Base-by-base conservation (phyloP, 306 rosid species). In the Comarum palustre region DNA sequence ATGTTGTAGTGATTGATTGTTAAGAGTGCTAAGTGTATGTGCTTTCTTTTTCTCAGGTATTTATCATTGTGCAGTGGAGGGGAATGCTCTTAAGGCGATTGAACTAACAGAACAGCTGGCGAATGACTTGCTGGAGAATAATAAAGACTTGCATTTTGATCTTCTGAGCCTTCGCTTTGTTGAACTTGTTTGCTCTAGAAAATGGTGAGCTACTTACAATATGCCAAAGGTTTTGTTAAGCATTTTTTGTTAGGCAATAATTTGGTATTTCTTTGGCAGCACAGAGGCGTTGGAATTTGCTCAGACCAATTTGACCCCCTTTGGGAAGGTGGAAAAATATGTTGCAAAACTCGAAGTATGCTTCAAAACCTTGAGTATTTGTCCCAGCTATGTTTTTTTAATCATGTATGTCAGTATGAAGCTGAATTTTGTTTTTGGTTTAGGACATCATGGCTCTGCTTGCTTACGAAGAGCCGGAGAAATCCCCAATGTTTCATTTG, bases 211-310 rank as follows among this genome's bases (percentile, higher is more conserved):
- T 39, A 57, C 55, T 74, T 3, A 71, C 75, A 51, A 27, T 31
- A 71, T 45, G 34, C 78, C 46, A 55, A 68, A 55, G 65, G 80
- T 43, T 47, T 66, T 51, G 8, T 25, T 45, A 27, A 54, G 74
- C 41, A 4, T 66, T 80, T 77, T 32, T 54, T 54, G 54, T 73
- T 69, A n/a, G n/a, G 64, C 29, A 15, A 16, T 75, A 76, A 52
- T 79, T 72, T 60, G 63, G 75, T 73, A 34, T 82, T 86, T 86
- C 48, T 81, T 80, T 92, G 89, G 86, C 98, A 92, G 98, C 96
- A 81, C 98, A 84, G 95, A 88, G 76, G 98, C 96, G 73, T 83
- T 92, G 95, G 96, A 87, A 69, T 92, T 92, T 87, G 89, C 98
- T 78, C 96, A 81, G 86, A 82, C 75, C 47, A 82, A 83, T 84